Percentiles rank a stretch among this genome's conserved stretches.
Evolutionary conservation across 768 basidiomycete species (phyloP).

Genomic region (Amanita pseudoporphyria): DNA sequence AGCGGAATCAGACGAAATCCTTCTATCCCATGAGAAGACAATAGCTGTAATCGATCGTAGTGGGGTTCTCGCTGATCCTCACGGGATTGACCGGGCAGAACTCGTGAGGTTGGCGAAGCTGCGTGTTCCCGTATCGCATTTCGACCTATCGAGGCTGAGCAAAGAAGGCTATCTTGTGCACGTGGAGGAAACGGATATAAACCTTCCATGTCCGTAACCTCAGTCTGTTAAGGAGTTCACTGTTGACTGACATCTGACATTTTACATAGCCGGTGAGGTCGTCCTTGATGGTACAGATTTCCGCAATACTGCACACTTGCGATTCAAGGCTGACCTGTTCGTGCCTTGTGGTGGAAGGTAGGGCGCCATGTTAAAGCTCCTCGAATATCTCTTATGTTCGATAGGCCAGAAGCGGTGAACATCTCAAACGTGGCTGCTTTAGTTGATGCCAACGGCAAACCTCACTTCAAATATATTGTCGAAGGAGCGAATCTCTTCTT

Average conservation of each 20-base stretch:
- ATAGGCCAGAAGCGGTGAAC: constrained; percentile 87
- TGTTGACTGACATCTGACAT: background rate
- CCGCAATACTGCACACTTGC: constrained; percentile 88
- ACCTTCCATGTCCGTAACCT: constrained; percentile 68
- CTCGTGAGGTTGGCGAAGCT: constrained; percentile 84
- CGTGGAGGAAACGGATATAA: constrained; percentile 90
- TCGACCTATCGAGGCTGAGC: constrained; percentile 77
- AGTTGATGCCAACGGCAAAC: constrained; percentile 87
- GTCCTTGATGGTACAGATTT: constrained; percentile 93
- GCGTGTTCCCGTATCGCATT: constrained; percentile 70
- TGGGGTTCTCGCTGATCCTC: constrained; percentile 91
- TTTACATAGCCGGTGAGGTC: constrained; percentile 71
- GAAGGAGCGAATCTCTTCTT: constrained; percentile 98
- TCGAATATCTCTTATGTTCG: background rate
- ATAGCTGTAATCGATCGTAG: constrained; percentile 94
- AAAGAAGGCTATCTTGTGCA: constrained; percentile 91
- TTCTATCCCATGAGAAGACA: constrained; percentile 93
- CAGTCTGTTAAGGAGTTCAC: background rate
- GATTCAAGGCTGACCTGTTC: constrained; percentile 95
- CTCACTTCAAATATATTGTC: constrained; percentile 94
- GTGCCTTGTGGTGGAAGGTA: constrained; percentile 94
- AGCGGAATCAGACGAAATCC: constrained; percentile 68
- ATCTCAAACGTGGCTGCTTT: constrained; percentile 90
- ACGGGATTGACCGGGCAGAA: constrained; percentile 80
- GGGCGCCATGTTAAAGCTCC: constrained; percentile 14